Evolutionary conservation across 768 basidiomycete genomes (phyloP), one percentile per base, ranked within the genome.

Genomic region (Clitopilus hobsonii): DNA sequence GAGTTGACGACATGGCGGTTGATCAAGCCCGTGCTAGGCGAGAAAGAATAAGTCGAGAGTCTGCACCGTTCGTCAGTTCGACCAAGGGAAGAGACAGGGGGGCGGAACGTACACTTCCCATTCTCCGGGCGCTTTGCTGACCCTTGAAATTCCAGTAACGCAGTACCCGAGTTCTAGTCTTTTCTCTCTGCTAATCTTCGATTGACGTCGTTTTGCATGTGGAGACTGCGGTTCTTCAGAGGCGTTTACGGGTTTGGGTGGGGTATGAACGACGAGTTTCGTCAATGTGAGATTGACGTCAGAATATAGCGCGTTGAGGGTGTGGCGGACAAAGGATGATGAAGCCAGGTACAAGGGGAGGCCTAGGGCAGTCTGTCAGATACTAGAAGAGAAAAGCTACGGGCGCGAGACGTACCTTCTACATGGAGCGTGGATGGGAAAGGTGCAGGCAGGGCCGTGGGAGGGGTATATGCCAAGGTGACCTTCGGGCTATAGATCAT

Each of bases 11-110:
- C 73, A 63, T 93, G 90, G 49, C 74, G 61, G 49, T 82, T 68
- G 53, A 93, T 83, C 38, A 84, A 76, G 5, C 87, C 90, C 0
- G 80, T 80, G 22, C 69, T 52, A 0, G 88, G 86, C 1, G 88
- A 89, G 66, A 91, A 91, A 0, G 73, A 71, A 67, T 93, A 92
- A 24, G 85, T 88, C 50, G 83, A 88, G 62, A 82, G 76, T 36
- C 89, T 89, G 48, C 28, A 13, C 2, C n/a, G 25, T 26, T 51
- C 25, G 53, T 30, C 49, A 27, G n/a, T 24, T 48, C 18, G 54
- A 24, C 20, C 25, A 55, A 56, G 10, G 51, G 56, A 49, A 45
- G 29, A 30, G 13, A 38, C 16, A 49, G 41, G 53, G 13, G 56
- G 18, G 18, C 55, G 53, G 24, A 3, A 76, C 88, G 57, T 63